phyloP scores from a whole-genome alignment of 192 early-diverging fungal genomes.

The Ambispora gerdemannii region DNA sequence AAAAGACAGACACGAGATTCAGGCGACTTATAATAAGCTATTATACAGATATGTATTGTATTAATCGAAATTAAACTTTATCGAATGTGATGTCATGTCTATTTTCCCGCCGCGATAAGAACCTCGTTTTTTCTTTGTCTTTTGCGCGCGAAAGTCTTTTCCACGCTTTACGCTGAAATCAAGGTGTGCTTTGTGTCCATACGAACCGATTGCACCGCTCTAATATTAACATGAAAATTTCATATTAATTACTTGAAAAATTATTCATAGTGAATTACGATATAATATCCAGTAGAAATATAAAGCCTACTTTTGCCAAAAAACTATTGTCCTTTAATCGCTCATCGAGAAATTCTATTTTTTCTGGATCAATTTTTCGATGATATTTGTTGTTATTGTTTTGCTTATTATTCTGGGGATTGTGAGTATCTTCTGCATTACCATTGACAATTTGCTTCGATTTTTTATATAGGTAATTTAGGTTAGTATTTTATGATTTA shows the following conservation, averaged over 20 bases:
- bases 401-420: not conserved
- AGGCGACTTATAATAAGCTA: no score
- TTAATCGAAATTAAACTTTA: constrained; percentile 65
- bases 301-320: constrained; percentile 9
- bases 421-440: not conserved
- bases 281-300: not conserved
- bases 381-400: not conserved
- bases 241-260: no score
- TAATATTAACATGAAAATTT: constrained; percentile 29
- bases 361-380: not conserved
- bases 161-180: constrained; percentile 89
- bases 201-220: constrained; percentile 66
- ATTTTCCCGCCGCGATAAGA: constrained; percentile 92
- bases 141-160: constrained; percentile 90
- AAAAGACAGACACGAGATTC: no score
- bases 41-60: not conserved
- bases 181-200: constrained; percentile 90
- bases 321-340: constrained; percentile 27
- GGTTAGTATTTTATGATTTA: not conserved
- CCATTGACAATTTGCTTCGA: not conserved
- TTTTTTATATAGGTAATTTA: not conserved
- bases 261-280: not conserved
- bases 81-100: constrained; percentile 77
- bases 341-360: constrained; percentile 21
- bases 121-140: constrained; percentile 97